A percentile compares a stretch with the other conserved stretches of the same genome.
Conservation (phyloP, 176 grass and related monocot genomes). For the Cenchrus purpureus region DNA sequence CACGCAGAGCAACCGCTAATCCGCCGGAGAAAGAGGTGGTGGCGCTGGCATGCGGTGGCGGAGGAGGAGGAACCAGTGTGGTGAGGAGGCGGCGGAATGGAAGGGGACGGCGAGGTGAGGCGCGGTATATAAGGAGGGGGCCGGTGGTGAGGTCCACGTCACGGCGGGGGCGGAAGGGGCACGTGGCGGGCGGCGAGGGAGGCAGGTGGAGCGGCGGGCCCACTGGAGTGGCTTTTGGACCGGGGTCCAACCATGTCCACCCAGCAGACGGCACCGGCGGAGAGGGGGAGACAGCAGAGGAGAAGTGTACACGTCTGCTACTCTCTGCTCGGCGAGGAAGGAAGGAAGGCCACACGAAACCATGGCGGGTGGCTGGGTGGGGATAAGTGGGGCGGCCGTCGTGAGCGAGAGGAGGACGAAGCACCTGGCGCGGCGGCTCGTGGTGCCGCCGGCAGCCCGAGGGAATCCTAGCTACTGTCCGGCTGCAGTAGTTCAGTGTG, state of each 20-base stretch:
- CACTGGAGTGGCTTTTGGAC: conserved; percentile 24
- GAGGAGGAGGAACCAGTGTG: too few species aligned
- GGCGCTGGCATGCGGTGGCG: background rate
- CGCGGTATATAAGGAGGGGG: conserved; percentile 39
- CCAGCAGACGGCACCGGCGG: background rate
- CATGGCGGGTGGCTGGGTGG: background rate
- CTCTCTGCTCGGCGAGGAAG: background rate
- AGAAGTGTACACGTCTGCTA: background rate
- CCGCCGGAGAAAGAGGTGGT: too few species aligned
- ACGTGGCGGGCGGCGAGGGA: conserved; percentile 55
- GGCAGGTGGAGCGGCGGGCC: conserved; percentile 25
- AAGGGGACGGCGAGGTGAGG: background rate
- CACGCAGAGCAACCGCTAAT: too few species aligned
- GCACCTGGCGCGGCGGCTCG: too few species aligned
- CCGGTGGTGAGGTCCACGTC: conserved; percentile 62
- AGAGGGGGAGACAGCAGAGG: background rate
- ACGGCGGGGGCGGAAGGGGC: conserved; percentile 18
- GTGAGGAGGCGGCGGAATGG: too few species aligned
- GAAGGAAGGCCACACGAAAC: background rate
- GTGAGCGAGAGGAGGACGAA: background rate
- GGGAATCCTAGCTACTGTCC: too few species aligned
- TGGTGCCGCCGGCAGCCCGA: too few species aligned
- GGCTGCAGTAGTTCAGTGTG: too few species aligned
- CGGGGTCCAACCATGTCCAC: background rate
- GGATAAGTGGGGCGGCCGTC: background rate